These are phyloP conservation scores for Nigrospora osmanthi DNA, from an alignment of 2,329 filamentous ascomycete genomes.

Conservation along the genomic window DNA sequence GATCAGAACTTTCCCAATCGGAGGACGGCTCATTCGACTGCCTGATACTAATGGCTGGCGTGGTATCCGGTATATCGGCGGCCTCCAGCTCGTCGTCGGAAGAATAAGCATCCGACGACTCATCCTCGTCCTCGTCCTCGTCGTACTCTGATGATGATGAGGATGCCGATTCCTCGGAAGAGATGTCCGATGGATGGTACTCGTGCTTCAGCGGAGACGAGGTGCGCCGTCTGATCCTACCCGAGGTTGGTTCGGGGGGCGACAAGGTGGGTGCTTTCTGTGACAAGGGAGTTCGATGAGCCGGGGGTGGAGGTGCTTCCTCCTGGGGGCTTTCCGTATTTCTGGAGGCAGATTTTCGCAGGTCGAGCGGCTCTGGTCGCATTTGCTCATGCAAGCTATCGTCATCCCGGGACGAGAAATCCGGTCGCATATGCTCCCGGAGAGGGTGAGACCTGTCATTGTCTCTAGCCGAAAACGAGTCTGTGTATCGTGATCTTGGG, in stretches of 20 bases:
- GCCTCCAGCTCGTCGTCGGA: conserved; percentile 53
- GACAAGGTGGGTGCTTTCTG: conserved; percentile 30
- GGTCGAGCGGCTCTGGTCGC: conserved; percentile 16
- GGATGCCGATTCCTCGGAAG: conserved; percentile 32
- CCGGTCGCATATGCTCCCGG: conserved; percentile 5
- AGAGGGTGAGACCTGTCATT: conserved; percentile 4
- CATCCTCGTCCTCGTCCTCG: conserved; percentile 42
- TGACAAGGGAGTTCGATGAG: conserved; percentile 37
- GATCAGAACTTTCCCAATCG: conserved; percentile 32
- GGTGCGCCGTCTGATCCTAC: conserved; percentile 57
- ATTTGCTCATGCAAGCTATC: conserved; percentile 5
- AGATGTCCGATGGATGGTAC: conserved; percentile 75
- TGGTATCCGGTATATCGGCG: conserved; percentile 50
- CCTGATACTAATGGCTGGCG: conserved; percentile 50
- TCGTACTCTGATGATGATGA: conserved; percentile 35
- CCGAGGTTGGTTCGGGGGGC: conserved; percentile 34
- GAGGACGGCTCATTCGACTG: conserved; percentile 26
- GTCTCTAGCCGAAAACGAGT: neutral
- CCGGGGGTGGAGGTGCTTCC: conserved; percentile 46
- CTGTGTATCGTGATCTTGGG: conserved; percentile 4
- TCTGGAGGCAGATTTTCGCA: conserved; percentile 24
- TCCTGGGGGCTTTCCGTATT: conserved; percentile 35
- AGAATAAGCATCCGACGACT: conserved; percentile 32
- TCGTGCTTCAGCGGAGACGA: conserved; percentile 97
- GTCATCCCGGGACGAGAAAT: neutral